Evolutionary conservation across 306 rosid species (phyloP), one percentile per base, ranked within the genome.

Genomic region (Comarum palustre): DNA sequence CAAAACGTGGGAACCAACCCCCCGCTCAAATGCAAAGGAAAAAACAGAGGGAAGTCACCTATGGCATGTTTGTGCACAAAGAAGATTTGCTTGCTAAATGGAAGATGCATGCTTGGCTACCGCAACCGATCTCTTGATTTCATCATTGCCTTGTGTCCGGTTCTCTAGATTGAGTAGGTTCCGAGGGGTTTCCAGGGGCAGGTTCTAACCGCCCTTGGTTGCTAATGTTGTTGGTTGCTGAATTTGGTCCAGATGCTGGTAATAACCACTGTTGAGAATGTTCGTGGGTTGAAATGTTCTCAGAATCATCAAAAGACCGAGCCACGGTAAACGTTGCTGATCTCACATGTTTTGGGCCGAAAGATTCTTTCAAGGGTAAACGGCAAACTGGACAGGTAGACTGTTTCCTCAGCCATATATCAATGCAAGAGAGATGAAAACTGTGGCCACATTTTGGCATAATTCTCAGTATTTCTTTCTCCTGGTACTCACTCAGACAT

Each of bases 341-440:
- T 64, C 86, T 86, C 63, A 69, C 81, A 80, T 86, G 91, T 75
- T 85, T 87, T 72, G 83, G 47, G 27, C 80, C 84, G 55, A 76
- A 66, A 80, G 84, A 82, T 39, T 86, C 90, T 34, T 82, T 89
- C 69, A 94, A 74, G 42, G 97, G 87, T 31, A 94, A 71, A 62
- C 98, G 96, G 81, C 98, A 94, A 17, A 94, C 90, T 1, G 98
- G 97, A 72, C 98, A 94, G 4, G 98, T 91, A 4, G 97, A 81
- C 72, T 91, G 96, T 73, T 88, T 94, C 76, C 90, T 86, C 51
- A 94, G 84, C 98, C 98, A 94, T 16, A 77, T 77, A 72, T 94
- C 97, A 75, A 94, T 94, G 85, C 98, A 94, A 70, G 89, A 81
- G 76, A 91, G 97, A 75, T 94, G 98, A 76, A 91, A 94, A 52